Evolutionary conservation across 2,329 filamentous ascomycete species (phyloP), one percentile per base, ranked within the genome.

Genomic region (Fonsecaea monophora): DNA sequence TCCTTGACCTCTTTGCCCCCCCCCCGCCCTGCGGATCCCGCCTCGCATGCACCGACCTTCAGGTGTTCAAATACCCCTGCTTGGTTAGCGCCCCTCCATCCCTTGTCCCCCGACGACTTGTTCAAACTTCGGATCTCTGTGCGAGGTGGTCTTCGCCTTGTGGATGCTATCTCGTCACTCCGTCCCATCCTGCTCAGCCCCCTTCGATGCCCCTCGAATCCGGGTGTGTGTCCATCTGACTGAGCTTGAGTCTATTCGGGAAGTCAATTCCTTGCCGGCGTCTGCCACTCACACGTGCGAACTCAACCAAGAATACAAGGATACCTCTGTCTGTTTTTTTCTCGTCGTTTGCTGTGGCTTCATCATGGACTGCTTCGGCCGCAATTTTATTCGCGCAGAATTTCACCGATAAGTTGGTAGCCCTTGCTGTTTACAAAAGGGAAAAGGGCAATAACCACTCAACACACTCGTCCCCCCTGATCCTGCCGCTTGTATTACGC

Each of bases 171-270:
- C 6, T 2, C 9, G 18, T 10, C 5, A 25, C 18, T 3, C 18
- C 18, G 45, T 50, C 45, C 7, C 25, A 50, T 42, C 13, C 40
- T 42, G 45, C 18, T 50, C 45, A 50, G 45, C 34, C 34, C 30
- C 53, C 25, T 21, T 25, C 3, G 25, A 25, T 3, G 25, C 25
- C 25, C 25, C 25, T 25, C 53, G 25, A 55, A 55, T 2, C 53
- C 53, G 25, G 30, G 53, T 34, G 53, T 35, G 25, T 34, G 53
- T 53, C 21, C 53, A 55, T 35, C 53, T 55, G 15, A n/a, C 40
- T n/a, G 40, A 42, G 40, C 40, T n/a, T 42, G 53, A 37, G 53
- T 55, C 53, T 55, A n/a, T 32, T n/a, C 53, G 45, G 45, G 45
- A 50, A 50, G 45, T 50, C 18, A 50, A 50, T 50, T 50, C 45